Evolutionary conservation across 495 filamentous ascomycete genomes (phyloP).

Genomic region (Talaromyces liani): DNA sequence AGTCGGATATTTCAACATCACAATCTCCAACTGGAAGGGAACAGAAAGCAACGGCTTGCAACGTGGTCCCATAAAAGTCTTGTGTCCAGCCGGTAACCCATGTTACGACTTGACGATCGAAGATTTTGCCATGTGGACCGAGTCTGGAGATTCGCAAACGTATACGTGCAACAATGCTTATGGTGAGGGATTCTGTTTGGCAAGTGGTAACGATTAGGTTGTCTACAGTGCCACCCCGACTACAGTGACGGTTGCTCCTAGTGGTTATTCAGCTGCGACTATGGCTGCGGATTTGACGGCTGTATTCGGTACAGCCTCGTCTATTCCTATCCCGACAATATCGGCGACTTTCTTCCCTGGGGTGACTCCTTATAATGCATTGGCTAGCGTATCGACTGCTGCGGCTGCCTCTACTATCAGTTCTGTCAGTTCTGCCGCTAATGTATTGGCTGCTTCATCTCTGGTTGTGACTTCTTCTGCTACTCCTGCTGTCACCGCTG

Average conservation of each 20-base stretch:
- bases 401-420: neutral
- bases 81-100: slow-evolving; percentile 37
- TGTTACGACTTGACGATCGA: slow-evolving; percentile 45
- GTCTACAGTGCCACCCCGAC: slow-evolving; percentile 27
- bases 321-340: slow-evolving; percentile 1
- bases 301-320: neutral
- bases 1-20: slow-evolving; percentile 43
- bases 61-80: slow-evolving; percentile 43
- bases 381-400: neutral
- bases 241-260: slow-evolving; percentile 25
- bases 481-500: neutral
- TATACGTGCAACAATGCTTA: slow-evolving; percentile 45
- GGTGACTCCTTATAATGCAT: neutral
- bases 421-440: neutral
- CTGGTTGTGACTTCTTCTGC: neutral
- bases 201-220: slow-evolving; percentile 14
- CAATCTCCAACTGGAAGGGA: slow-evolving; percentile 52
- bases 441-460: neutral
- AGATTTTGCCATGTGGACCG: slow-evolving; percentile 54
- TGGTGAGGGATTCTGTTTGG: slow-evolving; percentile 40
- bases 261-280: slow-evolving; percentile 40
- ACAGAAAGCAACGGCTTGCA: slow-evolving; percentile 39
- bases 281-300: slow-evolving; percentile 40
- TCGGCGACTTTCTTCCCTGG: neutral
- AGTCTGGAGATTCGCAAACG: slow-evolving; percentile 33